These are phyloP conservation scores for Torulaspora gathmanii DNA, from an alignment of 805 yeast species.

Conservation along the genomic window DNA sequence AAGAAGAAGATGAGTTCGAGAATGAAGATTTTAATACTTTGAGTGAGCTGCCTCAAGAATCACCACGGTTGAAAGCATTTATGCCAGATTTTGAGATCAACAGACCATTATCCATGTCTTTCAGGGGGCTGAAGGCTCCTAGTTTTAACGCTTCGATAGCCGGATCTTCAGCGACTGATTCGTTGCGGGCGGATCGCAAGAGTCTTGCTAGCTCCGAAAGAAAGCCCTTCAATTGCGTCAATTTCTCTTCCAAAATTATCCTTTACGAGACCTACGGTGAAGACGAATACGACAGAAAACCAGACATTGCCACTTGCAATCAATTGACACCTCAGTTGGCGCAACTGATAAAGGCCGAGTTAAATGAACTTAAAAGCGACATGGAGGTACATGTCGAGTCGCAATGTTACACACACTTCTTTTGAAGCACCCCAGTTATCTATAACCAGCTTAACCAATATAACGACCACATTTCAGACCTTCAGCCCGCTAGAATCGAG, in stretches of 20 bases:
- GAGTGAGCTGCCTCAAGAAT: slow-evolving; percentile 2
- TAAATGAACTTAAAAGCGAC: slow-evolving; percentile 68
- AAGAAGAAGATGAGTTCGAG: slow-evolving; percentile 22
- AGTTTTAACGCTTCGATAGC: slow-evolving; percentile 41
- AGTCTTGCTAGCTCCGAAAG: slow-evolving; percentile 4
- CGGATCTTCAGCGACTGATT: slow-evolving; percentile 26
- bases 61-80: slow-evolving; percentile 16
- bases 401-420: slow-evolving; percentile 77
- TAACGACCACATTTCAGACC: not conserved
- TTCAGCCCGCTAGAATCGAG: not conserved
- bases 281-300: slow-evolving; percentile 86
- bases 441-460: not conserved
- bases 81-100: slow-evolving; percentile 20
- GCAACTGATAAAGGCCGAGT: slow-evolving; percentile 77
- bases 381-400: slow-evolving; percentile 85
- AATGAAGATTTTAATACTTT: slow-evolving; percentile 28
- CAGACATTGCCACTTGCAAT: slow-evolving; percentile 89
- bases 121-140: slow-evolving; percentile 60
- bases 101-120: slow-evolving; percentile 47
- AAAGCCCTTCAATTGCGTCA: slow-evolving; percentile 34
- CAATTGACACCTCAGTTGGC: slow-evolving; percentile 84
- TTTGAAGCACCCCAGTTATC: slow-evolving; percentile 36
- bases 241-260: slow-evolving; percentile 76
- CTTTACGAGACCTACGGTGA: slow-evolving; percentile 80
- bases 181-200: slow-evolving; percentile 23